A percentile compares a stretch with the other conserved stretches of the same genome.
Evolutionary conservation across 306 rosid species (phyloP).

Genomic region (Cicer cuneatum): DNA sequence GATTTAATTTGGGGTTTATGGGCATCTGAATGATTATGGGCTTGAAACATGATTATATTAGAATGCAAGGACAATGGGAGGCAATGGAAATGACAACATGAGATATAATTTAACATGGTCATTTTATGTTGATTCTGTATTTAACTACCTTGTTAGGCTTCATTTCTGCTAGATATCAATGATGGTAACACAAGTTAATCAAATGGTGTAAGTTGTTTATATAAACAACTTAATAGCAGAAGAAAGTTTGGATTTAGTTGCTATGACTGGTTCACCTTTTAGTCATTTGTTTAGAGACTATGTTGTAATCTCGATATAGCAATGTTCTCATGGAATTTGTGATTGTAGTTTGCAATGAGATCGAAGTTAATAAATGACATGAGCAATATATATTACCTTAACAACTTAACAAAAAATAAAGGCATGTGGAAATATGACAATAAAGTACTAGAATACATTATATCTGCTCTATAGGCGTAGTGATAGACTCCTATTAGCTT

Average conservation of each 20-base stretch:
- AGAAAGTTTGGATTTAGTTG: constrained; percentile 46
- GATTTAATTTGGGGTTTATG: no score
- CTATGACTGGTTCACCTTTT: constrained; percentile 39
- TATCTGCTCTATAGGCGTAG: constrained; percentile 3
- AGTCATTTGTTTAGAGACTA: constrained; percentile 45
- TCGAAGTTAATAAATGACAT: background rate
- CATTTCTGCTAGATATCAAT: constrained; percentile 52
- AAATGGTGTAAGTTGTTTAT: constrained; percentile 52
- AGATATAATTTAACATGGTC: no score
- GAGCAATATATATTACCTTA: background rate
- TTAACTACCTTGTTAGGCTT: constrained; percentile 52
- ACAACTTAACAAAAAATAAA: background rate
- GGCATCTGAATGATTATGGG: no score
- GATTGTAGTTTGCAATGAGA: no score
- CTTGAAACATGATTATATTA: no score
- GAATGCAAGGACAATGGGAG: no score
- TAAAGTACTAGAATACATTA: background rate
- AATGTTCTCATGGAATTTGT: background rate
- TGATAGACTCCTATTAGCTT: background rate
- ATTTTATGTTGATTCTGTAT: constrained; percentile 56
- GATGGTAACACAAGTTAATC: constrained; percentile 27
- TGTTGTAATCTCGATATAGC: background rate
- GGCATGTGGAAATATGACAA: background rate
- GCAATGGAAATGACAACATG: no score
- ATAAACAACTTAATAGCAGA: constrained; percentile 56